Conservation (phyloP, 805 yeast genomes). For the Sugiyamaella lignohabitans region DNA sequence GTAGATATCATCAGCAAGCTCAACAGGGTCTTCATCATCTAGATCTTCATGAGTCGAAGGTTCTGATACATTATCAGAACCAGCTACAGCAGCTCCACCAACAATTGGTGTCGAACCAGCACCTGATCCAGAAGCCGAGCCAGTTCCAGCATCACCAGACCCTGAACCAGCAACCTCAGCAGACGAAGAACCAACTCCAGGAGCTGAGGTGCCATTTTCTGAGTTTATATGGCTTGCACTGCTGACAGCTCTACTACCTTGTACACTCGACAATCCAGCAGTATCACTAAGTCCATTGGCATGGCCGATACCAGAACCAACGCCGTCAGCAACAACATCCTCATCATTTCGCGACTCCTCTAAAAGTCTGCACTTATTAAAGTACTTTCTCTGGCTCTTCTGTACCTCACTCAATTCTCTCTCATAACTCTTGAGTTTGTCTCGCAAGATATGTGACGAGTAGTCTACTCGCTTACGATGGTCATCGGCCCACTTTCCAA, state of each 20-base stretch:
- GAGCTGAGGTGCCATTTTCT: too few species aligned
- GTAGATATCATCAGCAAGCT: conserved; percentile 30
- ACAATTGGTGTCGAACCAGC: neutral
- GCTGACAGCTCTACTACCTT: neutral
- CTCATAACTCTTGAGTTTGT: conserved; percentile 48
- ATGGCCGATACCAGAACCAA: neutral
- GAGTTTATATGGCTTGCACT: too few species aligned
- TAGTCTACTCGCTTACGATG: conserved; percentile 61
- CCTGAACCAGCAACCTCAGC: neutral
- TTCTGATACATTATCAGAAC: neutral
- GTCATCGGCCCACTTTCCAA: conserved; percentile 65
- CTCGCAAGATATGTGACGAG: conserved; percentile 48
- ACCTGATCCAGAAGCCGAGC: neutral
- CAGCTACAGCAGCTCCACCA: neutral
- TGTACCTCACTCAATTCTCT: conserved; percentile 45
- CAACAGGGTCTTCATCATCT: conserved; percentile 17
- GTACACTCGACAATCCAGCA: neutral
- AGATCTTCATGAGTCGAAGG: conserved; percentile 5
- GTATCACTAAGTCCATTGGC: neutral
- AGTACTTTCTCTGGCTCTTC: conserved; percentile 57
- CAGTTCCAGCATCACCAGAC: neutral
- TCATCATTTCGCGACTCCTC: conserved; percentile 56
- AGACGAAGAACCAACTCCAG: too few species aligned
- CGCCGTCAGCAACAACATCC: neutral
- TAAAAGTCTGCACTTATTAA: conserved; percentile 66